A percentile compares a stretch with the other conserved stretches of the same genome.
Evolutionary conservation across 805 yeast genomes (phyloP).

Genomic region (Myxozyma neotropica): DNA sequence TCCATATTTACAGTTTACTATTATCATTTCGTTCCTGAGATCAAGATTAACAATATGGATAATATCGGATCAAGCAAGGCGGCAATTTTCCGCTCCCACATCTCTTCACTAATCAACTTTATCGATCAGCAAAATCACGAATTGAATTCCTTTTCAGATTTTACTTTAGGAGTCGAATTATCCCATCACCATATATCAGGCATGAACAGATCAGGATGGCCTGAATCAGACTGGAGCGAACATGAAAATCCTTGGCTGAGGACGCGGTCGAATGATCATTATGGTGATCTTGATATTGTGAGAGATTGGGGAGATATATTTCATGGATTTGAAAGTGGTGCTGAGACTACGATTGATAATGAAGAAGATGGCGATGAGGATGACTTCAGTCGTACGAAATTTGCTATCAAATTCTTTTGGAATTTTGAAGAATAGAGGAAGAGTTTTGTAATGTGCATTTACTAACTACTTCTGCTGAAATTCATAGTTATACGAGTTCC

Average conservation of each 20-base stretch:
- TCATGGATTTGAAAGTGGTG: too few species aligned
- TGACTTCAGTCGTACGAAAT: not conserved
- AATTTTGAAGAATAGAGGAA: not conserved
- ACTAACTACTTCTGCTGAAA: not conserved
- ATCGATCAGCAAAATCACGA: not conserved
- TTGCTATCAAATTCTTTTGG: too few species aligned
- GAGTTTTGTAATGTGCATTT: not conserved
- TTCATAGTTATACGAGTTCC: not conserved
- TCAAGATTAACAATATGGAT: too few species aligned
- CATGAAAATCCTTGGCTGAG: not conserved
- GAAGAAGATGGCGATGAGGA: not conserved
- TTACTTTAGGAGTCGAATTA: not conserved
- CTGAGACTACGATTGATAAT: not conserved
- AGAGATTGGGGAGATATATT: too few species aligned
- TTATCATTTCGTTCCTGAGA: too few species aligned
- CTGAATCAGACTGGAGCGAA: not conserved
- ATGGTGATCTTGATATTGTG: not conserved
- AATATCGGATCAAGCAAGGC: too few species aligned
- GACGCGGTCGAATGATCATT: too few species aligned
- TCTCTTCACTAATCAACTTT: not conserved
- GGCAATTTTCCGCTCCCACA: not conserved
- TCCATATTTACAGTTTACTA: too few species aligned
- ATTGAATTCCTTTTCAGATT: not conserved
- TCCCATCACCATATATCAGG: not conserved
- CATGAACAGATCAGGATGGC: not conserved